Evolutionary conservation across 257 asterid genomes (phyloP).

Genomic region (Solanum chiquidenum): DNA sequence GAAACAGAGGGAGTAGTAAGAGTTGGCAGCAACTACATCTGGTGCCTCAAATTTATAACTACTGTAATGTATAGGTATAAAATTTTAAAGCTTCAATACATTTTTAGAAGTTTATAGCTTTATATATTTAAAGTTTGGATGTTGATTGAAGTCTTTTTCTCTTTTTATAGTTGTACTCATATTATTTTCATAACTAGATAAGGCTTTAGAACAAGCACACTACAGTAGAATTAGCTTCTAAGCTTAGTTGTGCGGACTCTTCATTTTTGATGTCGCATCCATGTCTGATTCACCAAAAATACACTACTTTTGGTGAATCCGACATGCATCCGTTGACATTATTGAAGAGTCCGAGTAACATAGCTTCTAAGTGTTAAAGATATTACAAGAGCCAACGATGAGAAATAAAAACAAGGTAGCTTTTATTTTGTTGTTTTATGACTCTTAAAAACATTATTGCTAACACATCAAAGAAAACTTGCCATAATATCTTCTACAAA

Average conservation of each 20-base stretch:
- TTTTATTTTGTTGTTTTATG: background rate
- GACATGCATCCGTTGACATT: too few species aligned
- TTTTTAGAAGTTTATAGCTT: background rate
- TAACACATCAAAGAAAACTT: background rate
- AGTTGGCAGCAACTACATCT: background rate
- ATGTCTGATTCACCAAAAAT: too few species aligned
- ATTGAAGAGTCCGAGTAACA: too few species aligned
- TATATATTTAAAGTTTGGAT: background rate
- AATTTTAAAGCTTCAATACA: background rate
- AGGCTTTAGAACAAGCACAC: background rate
- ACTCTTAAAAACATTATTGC: background rate
- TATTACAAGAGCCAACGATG: background rate
- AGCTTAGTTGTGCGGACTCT: too few species aligned
- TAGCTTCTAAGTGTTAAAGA: background rate
- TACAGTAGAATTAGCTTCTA: background rate
- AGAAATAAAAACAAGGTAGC: background rate
- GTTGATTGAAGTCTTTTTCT: too few species aligned
- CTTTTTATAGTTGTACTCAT: background rate
- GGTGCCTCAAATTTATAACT: background rate
- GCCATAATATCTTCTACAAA: background rate
- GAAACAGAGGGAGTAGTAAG: background rate
- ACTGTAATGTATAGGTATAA: background rate
- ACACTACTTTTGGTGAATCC: too few species aligned
- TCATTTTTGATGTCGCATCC: too few species aligned
- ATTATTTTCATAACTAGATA: background rate